These are phyloP conservation scores for Trametes meyenii DNA, from an alignment of 768 basidiomycete genomes.

Conservation along the genomic window DNA sequence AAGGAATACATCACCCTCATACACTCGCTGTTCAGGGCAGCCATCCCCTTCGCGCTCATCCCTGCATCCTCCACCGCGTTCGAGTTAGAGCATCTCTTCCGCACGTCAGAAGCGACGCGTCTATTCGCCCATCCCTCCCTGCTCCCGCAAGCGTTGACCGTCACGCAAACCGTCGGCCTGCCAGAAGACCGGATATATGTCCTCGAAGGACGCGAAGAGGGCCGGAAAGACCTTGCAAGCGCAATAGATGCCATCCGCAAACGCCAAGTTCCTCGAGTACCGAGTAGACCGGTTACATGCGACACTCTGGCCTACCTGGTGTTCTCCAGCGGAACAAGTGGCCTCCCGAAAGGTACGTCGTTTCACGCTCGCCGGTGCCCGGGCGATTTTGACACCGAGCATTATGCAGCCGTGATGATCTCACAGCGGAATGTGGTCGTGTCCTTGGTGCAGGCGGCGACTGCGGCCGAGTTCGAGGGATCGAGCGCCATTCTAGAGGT, in stretches of 20 bases:
- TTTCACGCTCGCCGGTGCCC: neutral
- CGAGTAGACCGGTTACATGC: slow-evolving; percentile 47
- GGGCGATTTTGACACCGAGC: neutral
- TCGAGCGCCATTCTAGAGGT: slow-evolving; percentile 1
- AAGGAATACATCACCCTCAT: slow-evolving; percentile 60
- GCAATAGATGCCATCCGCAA: slow-evolving; percentile 45
- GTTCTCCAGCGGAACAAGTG: slow-evolving; percentile 80
- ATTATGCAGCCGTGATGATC: slow-evolving; percentile 31
- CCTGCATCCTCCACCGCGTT: slow-evolving; percentile 57
- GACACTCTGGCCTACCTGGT: slow-evolving; percentile 69
- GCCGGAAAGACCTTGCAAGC: slow-evolving; percentile 46
- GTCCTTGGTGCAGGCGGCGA: slow-evolving; percentile 20
- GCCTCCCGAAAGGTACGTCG: slow-evolving; percentile 66
- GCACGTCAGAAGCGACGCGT: slow-evolving; percentile 49
- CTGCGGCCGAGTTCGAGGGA: neutral
- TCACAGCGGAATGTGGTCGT: slow-evolving; percentile 30
- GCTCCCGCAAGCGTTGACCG: slow-evolving; percentile 45
- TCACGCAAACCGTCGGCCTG: slow-evolving; percentile 38
- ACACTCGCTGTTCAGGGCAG: slow-evolving; percentile 50
- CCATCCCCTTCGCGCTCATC: slow-evolving; percentile 56
- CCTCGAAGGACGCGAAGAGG: slow-evolving; percentile 45
- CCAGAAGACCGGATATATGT: slow-evolving; percentile 50
- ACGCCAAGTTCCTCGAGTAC: slow-evolving; percentile 43
- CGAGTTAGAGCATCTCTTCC: slow-evolving; percentile 56
- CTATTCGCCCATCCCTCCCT: slow-evolving; percentile 55